Conservation (phyloP, 164 flowering plant genomes). For the Liquidambar formosana region DNA sequence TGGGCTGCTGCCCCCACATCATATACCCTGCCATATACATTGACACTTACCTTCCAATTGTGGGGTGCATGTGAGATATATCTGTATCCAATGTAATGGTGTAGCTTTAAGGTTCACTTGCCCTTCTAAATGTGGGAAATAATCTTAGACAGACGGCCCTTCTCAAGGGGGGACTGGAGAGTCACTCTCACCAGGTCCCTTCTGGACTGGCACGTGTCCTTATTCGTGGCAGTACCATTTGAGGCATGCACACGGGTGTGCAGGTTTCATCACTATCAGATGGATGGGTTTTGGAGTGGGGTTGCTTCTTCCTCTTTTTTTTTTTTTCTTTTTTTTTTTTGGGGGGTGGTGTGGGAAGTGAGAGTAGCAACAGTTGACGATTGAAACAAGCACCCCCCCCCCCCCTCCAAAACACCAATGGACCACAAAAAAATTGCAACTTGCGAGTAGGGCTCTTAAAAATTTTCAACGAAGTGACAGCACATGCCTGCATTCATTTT, state of each 20-base stretch:
- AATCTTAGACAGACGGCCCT: too few species aligned
- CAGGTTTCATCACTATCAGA: constrained; percentile 23
- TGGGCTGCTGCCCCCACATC: constrained; percentile 19
- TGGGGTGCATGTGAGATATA: neutral
- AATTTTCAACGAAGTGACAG: too few species aligned
- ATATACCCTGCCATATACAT: neutral
- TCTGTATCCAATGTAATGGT: neutral
- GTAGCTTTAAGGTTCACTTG: neutral
- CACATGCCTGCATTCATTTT: too few species aligned
- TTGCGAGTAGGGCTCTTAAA: too few species aligned
- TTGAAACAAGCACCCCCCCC: too few species aligned
- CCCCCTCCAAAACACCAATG: too few species aligned
- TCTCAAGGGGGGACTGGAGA: too few species aligned
- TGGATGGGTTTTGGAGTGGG: neutral
- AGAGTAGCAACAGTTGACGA: neutral
- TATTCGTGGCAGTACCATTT: constrained; percentile 7
- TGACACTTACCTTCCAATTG: neutral
- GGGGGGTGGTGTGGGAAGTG: too few species aligned
- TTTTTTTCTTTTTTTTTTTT: too few species aligned
- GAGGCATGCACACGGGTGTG: constrained; percentile 19
- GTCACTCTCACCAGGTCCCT: neutral
- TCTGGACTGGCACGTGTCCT: neutral
- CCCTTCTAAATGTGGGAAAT: neutral
- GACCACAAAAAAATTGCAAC: neutral
- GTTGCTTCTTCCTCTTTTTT: too few species aligned